phyloP scores from a whole-genome alignment of 2,329 filamentous ascomycete species.

The Phaeosphaeriaceae sp. region DNA sequence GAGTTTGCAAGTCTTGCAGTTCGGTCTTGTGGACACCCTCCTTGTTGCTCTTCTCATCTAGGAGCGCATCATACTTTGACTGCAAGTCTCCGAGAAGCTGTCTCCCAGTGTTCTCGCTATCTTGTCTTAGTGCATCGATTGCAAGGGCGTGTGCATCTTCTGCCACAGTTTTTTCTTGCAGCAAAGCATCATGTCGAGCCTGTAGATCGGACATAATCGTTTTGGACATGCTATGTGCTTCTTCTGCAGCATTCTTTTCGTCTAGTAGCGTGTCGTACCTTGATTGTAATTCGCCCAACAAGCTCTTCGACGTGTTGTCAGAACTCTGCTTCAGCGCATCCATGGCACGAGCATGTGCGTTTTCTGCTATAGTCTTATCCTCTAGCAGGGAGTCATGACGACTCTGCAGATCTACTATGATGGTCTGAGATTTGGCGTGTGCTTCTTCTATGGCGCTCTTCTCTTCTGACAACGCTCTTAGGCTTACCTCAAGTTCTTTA shows the following conservation, averaged over 20 bases:
- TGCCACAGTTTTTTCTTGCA: constrained; percentile 35
- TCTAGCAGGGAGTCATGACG: constrained; percentile 36
- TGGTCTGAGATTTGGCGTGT: constrained; percentile 29
- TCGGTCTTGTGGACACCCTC: constrained; percentile 27
- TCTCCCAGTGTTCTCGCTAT: constrained; percentile 30
- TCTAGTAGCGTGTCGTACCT: constrained; percentile 28
- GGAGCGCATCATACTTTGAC: constrained; percentile 21
- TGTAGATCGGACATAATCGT: constrained; percentile 19
- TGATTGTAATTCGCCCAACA: constrained; percentile 34
- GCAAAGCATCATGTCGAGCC: constrained; percentile 29
- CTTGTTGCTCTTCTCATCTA: constrained; percentile 23
- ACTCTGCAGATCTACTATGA: constrained; percentile 38
- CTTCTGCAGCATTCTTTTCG: constrained; percentile 25
- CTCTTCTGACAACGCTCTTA: constrained; percentile 25
- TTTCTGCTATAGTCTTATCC: constrained; percentile 39
- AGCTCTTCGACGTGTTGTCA: constrained; percentile 32
- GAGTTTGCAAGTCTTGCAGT: constrained; percentile 21
- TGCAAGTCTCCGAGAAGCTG: constrained; percentile 17
- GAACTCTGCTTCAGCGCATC: constrained; percentile 41
- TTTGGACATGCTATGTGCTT: constrained; percentile 16
- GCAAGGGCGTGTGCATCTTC: constrained; percentile 33
- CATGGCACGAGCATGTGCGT: constrained; percentile 36
- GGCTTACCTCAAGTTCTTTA: constrained; percentile 17
- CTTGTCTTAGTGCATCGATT: constrained; percentile 34
- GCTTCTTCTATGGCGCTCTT: constrained; percentile 28